Conservation (phyloP, 1,139 yeast species). For the Yamadazyma epiphylla region DNA sequence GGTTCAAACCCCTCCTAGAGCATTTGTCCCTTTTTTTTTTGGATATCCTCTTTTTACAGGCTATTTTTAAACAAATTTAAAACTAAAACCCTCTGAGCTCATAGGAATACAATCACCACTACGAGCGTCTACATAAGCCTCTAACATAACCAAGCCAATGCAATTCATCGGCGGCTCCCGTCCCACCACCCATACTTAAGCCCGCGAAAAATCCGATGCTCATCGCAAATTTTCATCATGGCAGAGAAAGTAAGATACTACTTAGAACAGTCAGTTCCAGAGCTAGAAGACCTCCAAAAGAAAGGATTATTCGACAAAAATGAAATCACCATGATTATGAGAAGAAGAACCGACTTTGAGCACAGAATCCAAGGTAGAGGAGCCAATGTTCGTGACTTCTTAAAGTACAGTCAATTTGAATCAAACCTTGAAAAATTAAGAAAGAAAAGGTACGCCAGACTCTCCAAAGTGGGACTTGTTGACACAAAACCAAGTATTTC, state of each 20-base stretch:
- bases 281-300: constrained; percentile 79
- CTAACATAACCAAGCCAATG: no score
- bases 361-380: constrained; percentile 87
- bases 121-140: no score
- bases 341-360: constrained; percentile 93
- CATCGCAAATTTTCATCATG: no score
- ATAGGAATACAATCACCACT: no score
- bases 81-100: no score
- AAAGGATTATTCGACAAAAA: constrained; percentile 76
- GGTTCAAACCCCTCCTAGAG: constrained; percentile 55
- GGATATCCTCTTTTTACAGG: no score
- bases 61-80: no score
- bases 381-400: constrained; percentile 70
- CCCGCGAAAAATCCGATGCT: no score
- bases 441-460: constrained; percentile 63
- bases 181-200: no score
- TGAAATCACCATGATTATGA: constrained; percentile 84
- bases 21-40: constrained; percentile 32
- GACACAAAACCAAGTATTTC: constrained; percentile 61
- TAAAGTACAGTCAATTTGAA: constrained; percentile 81
- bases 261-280: constrained; percentile 85
- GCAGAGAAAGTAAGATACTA: constrained; percentile 74
- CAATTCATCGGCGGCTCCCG: no score
- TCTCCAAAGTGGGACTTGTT: constrained; percentile 48
- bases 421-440: constrained; percentile 75